These are phyloP conservation scores for Ceratocystis cacaofunesta DNA, from an alignment of 2,329 filamentous ascomycete genomes.

Conservation along the genomic window DNA sequence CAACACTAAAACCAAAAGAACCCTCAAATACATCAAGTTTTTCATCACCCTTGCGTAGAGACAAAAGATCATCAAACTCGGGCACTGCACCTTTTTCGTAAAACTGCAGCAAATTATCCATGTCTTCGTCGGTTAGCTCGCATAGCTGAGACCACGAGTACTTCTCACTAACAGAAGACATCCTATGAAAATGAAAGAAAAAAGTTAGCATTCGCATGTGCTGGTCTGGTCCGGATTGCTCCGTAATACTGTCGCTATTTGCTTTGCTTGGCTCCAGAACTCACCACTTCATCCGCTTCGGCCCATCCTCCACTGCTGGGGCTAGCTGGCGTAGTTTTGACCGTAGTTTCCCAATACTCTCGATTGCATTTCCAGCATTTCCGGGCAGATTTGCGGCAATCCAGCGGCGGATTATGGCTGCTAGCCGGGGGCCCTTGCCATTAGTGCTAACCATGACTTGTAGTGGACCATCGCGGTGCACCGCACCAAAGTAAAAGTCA, in stretches of 20 bases:
- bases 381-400: constrained; percentile 64
- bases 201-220: constrained; percentile 7
- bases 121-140: constrained; percentile 65
- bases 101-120: constrained; percentile 66
- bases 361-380: constrained; percentile 73
- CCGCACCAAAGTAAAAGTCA: constrained; percentile 96
- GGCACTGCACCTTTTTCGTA: constrained; percentile 47
- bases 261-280: constrained; percentile 20
- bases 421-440: constrained; percentile 83
- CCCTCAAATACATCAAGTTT: constrained; percentile 43
- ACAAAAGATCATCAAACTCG: constrained; percentile 37
- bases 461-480: constrained; percentile 85
- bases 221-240: no score
- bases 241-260: neutral
- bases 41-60: constrained; percentile 34
- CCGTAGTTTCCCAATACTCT: constrained; percentile 66
- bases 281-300: constrained; percentile 81
- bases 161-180: constrained; percentile 77
- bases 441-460: constrained; percentile 99
- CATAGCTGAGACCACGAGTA: constrained; percentile 79
- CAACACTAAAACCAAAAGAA: constrained; percentile 44
- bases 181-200: constrained; percentile 40
- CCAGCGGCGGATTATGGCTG: constrained; percentile 67
- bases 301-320: constrained; percentile 55
- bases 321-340: constrained; percentile 65